phyloP scores from a whole-genome alignment of 176 grass and related monocot genomes.

The Saccharum officinarum region DNA sequence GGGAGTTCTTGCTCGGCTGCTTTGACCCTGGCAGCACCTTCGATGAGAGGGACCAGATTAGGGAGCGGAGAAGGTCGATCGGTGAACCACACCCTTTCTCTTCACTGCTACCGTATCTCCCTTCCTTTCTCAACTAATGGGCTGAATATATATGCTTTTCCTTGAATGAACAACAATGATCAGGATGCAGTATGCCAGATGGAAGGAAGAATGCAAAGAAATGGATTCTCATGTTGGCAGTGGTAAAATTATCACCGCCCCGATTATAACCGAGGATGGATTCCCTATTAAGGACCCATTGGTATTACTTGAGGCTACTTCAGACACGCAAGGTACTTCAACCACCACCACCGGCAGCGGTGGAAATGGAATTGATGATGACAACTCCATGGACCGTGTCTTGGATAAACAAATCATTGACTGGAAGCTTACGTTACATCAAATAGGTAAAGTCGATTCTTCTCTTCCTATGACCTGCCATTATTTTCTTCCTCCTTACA shows the following conservation, averaged over 20 bases:
- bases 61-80: constrained; percentile 63
- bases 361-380: constrained; percentile 11
- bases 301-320: constrained; percentile 76
- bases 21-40: constrained; percentile 81
- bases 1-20: constrained; percentile 95
- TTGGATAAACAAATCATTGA: constrained; percentile 66
- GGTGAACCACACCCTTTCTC: neutral
- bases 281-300: constrained; percentile 73
- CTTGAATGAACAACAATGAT: neutral
- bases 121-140: neutral
- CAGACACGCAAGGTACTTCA: constrained; percentile 23
- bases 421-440: constrained; percentile 90
- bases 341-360: neutral
- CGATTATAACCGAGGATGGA: constrained; percentile 80
- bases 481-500: constrained; percentile 33
- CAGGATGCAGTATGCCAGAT: constrained; percentile 79
- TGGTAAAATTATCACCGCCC: constrained; percentile 77
- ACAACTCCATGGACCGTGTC: neutral
- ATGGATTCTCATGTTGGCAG: constrained; percentile 87
- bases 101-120: neutral
- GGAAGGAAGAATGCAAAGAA: constrained; percentile 82
- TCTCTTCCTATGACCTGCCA: neutral
- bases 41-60: constrained; percentile 78
- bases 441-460: constrained; percentile 65
- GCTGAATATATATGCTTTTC: neutral